Percentiles rank a stretch among this genome's conserved stretches.
phyloP scores from a whole-genome alignment of 1,139 yeast species.

The Hansenula anomala region DNA sequence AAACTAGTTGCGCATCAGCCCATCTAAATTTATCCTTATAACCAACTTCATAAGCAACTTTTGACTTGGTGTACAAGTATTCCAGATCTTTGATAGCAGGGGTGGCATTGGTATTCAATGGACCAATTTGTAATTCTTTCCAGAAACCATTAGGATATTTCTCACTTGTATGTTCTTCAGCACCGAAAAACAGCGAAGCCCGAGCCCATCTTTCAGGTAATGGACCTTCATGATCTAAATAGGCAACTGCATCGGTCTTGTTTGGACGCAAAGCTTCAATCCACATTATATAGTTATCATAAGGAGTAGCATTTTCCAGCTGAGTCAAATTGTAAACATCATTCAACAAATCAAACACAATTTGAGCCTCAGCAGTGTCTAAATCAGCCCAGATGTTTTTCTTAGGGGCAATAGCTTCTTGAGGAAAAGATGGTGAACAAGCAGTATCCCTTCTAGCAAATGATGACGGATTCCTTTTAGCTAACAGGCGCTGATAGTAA shows the following conservation, averaged over 20 bases:
- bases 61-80: conserved; percentile 17
- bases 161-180: conserved; percentile 16
- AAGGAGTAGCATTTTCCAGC: conserved; percentile 15
- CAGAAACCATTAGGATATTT: conserved; percentile 21
- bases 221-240: conserved; percentile 16
- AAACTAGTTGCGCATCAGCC: conserved; percentile 5
- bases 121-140: conserved; percentile 22
- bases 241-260: conserved; percentile 21
- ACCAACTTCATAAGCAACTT: conserved; percentile 16
- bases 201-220: conserved; percentile 19
- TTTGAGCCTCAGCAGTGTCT: conserved; percentile 14
- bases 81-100: conserved; percentile 9
- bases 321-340: conserved; percentile 16
- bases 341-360: conserved; percentile 11
- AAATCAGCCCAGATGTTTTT: conserved; percentile 21
- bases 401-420: conserved; percentile 12
- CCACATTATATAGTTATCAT: conserved; percentile 21
- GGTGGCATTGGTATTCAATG: conserved; percentile 15
- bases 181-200: conserved; percentile 20
- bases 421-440: conserved; percentile 13
- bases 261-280: conserved; percentile 21
- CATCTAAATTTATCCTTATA: conserved; percentile 14
- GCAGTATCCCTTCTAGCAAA: conserved; percentile 7
- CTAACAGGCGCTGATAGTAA: conserved; percentile 4
- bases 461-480: not conserved